A percentile compares a stretch with the other conserved stretches of the same genome.
Conservation (phyloP, 305 asterid genomes). For the Fraxinus albicans region DNA sequence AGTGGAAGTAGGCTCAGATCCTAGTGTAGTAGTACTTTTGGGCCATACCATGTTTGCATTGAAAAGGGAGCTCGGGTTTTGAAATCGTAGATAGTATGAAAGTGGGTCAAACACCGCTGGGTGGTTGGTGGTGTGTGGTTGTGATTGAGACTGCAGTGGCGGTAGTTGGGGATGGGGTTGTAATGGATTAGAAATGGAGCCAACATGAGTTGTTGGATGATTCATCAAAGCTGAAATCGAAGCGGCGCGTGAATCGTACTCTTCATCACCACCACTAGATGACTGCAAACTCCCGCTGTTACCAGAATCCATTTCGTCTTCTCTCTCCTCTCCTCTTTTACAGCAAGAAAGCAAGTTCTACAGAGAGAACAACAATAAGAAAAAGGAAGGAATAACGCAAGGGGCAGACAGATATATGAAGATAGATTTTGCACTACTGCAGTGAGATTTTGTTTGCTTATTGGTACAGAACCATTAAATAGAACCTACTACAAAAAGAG, state of each 20-base stretch:
- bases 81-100: background rate
- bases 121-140: background rate
- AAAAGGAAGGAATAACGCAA: conserved; percentile 20
- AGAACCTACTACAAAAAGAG: conserved; percentile 18
- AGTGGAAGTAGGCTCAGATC: conserved; percentile 35
- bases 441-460: conserved; percentile 30
- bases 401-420: conserved; percentile 32
- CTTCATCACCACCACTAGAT: conserved; percentile 71
- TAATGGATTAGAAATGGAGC: conserved; percentile 15
- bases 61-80: conserved; percentile 15
- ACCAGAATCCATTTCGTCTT: conserved; percentile 54
- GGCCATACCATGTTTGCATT: conserved; percentile 41
- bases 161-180: conserved; percentile 21
- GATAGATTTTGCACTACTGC: conserved; percentile 31
- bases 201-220: conserved; percentile 16
- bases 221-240: conserved; percentile 32
- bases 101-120: background rate
- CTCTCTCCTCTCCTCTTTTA: background rate
- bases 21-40: conserved; percentile 16
- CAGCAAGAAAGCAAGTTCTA: conserved; percentile 19
- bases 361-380: background rate
- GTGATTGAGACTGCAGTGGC: background rate
- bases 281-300: conserved; percentile 71
- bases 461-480: conserved; percentile 26
- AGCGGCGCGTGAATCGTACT: conserved; percentile 66